Evolutionary conservation across 768 basidiomycete genomes (phyloP), one percentile per base, ranked within the genome.

Genomic region (Xanthoconium stramineum): DNA sequence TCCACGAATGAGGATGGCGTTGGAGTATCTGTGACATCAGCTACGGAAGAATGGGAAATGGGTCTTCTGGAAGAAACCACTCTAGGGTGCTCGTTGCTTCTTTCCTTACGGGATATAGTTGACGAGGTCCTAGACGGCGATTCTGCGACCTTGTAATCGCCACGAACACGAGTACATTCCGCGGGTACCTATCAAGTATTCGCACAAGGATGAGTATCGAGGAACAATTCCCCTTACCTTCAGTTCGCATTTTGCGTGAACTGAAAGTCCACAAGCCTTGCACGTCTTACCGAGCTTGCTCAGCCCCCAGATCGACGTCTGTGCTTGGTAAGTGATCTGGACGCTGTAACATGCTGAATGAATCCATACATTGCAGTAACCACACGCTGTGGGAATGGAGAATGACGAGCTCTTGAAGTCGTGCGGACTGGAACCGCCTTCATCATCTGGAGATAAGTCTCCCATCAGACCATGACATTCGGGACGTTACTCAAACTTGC

Each of bases 271-370:
- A 67, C 92, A 94, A 13, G 76, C 70, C 67, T 79, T 86, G 74
- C 91, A 93, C 7, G 86, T 90, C 74, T 91, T 93, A 35, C 91
- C 91, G 66, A 90, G 88, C 70, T 91, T 92, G 67, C 83, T 88
- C 43, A 93, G 74, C 10, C 91, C 92, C 91, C 91, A 93, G 32
- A 94, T 91, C 9, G 88, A 88, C 11, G 85, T 78, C 90, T 92
- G 55, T 35, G 30, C 30, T 19, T 38, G 24, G 44, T 70, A 33
- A 61, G 45, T 51, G 40, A 33, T 42, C 32, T 17, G 32, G 14
- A 45, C n/a, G 20, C 6, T 38, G 19, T 9, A 35, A 40, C 42
- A 12, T 13, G 28, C 32, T 47, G 30, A 47, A 50, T 28, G 28
- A 36, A 17, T 60, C 32, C 76, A 35, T 58, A 86, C 90, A 80